A percentile compares a stretch with the other conserved stretches of the same genome.
These are phyloP conservation scores for Lachancea nothofagi DNA, from an alignment of 805 yeast genomes.

Conservation along the genomic window DNA sequence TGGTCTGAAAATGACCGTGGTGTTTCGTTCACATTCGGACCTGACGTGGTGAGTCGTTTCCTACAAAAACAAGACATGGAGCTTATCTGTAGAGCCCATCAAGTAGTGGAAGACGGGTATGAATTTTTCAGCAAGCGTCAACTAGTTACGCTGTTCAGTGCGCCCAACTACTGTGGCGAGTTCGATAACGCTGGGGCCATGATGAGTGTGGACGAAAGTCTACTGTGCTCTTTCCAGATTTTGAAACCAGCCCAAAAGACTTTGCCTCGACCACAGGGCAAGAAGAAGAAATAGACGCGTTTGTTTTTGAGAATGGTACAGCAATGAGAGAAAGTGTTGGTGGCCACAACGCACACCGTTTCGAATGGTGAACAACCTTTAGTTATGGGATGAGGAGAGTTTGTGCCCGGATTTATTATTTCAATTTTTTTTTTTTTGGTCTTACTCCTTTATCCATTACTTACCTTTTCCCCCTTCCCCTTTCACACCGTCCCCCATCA, in stretches of 20 bases:
- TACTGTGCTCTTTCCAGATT: slow-evolving; percentile 92
- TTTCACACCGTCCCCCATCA: too few species aligned
- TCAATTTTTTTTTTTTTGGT: too few species aligned
- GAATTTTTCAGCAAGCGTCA: slow-evolving; percentile 96
- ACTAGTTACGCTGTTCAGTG: slow-evolving; percentile 89
- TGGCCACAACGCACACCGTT: background rate
- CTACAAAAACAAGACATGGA: slow-evolving; percentile 97
- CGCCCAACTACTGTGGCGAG: slow-evolving; percentile 98
- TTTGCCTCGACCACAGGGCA: slow-evolving; percentile 34
- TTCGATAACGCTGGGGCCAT: slow-evolving; percentile 99
- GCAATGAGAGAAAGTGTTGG: background rate
- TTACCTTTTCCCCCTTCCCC: background rate
- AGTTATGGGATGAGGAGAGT: background rate
- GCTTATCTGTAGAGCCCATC: slow-evolving; percentile 96
- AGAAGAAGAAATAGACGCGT: slow-evolving; percentile 27
- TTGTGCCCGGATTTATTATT: too few species aligned
- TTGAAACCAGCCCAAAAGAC: slow-evolving; percentile 94
- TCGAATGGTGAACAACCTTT: background rate
- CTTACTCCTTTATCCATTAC: too few species aligned
- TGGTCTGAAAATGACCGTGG: slow-evolving; percentile 99
- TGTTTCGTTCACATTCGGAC: slow-evolving; percentile 99
- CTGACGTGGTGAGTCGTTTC: slow-evolving; percentile 94
- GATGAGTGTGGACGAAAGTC: slow-evolving; percentile 98
- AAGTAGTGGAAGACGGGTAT: slow-evolving; percentile 98
- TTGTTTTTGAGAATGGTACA: background rate